Conservation (phyloP, 257 asterid species). For the Avicennia marina region DNA sequence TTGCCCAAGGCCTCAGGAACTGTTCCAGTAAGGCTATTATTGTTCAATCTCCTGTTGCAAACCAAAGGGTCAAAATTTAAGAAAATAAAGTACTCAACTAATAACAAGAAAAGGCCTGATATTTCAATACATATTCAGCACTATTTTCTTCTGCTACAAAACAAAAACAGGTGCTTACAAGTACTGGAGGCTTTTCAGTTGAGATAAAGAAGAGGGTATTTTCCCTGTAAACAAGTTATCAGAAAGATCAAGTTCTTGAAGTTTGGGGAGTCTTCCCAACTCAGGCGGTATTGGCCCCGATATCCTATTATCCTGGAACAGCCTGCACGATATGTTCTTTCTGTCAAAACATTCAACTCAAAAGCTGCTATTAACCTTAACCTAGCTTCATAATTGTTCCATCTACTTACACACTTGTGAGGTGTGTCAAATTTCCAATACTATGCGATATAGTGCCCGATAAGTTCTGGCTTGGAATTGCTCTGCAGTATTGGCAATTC, state of each 20-base stretch:
- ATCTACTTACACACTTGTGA: constrained; percentile 66
- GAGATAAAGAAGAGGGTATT: constrained; percentile 68
- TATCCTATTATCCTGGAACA: constrained; percentile 70
- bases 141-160: not conserved
- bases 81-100: not conserved
- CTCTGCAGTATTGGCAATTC: constrained; percentile 41
- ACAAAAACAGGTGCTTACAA: constrained; percentile 40
- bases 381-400: not conserved
- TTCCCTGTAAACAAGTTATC: constrained; percentile 57
- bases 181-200: constrained; percentile 60
- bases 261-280: constrained; percentile 61
- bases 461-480: constrained; percentile 76
- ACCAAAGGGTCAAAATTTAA: not conserved
- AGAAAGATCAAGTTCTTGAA: constrained; percentile 79
- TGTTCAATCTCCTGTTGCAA: constrained; percentile 75
- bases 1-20: constrained; percentile 64
- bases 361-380: not conserved
- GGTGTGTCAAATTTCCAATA: constrained; percentile 72
- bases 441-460: constrained; percentile 74
- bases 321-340: constrained; percentile 35
- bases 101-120: no score
- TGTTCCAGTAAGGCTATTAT: constrained; percentile 77
- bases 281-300: constrained; percentile 74
- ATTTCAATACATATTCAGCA: not conserved
- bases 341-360: not conserved